Conservation (phyloP, 2,329 filamentous ascomycete species). For the Sporothrix protearum region DNA sequence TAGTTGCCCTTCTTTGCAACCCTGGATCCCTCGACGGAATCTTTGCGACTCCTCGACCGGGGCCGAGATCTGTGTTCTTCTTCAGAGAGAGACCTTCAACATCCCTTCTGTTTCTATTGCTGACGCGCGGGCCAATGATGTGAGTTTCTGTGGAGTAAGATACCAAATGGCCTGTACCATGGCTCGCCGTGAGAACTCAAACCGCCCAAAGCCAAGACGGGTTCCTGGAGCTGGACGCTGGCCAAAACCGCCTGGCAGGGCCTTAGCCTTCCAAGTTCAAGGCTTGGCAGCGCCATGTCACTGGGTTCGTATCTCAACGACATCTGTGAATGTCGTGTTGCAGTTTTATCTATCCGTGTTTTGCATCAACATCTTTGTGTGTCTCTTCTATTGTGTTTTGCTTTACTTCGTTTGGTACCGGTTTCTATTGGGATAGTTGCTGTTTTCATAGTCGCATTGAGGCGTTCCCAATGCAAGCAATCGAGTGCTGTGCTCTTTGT, state of each 20-base stretch:
- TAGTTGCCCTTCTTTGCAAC: not conserved
- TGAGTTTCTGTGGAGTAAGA: not conserved
- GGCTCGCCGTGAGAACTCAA: slow-evolving; percentile 16
- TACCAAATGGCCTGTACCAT: not conserved
- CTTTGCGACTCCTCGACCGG: slow-evolving; percentile 3
- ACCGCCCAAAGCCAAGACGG: slow-evolving; percentile 7
- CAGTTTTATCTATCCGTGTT: not conserved
- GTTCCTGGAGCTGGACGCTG: not conserved
- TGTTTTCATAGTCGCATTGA: not conserved
- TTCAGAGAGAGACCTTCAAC: not conserved
- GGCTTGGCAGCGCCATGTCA: slow-evolving; percentile 4
- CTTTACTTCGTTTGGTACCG: too few species aligned
- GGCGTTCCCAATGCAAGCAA: not conserved
- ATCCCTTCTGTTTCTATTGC: not conserved
- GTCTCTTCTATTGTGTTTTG: not conserved
- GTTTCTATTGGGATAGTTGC: not conserved
- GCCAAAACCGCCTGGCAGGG: not conserved
- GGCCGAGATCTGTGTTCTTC: not conserved
- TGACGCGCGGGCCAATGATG: slow-evolving; percentile 7
- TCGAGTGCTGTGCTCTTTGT: not conserved
- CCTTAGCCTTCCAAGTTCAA: not conserved
- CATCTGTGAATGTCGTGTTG: not conserved
- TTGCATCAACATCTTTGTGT: not conserved
- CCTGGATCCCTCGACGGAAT: not conserved
- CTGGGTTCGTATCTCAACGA: not conserved